Evolutionary conservation across 2,329 filamentous ascomycete species (phyloP).

Genomic region (Pseudogymnoascus sp.): DNA sequence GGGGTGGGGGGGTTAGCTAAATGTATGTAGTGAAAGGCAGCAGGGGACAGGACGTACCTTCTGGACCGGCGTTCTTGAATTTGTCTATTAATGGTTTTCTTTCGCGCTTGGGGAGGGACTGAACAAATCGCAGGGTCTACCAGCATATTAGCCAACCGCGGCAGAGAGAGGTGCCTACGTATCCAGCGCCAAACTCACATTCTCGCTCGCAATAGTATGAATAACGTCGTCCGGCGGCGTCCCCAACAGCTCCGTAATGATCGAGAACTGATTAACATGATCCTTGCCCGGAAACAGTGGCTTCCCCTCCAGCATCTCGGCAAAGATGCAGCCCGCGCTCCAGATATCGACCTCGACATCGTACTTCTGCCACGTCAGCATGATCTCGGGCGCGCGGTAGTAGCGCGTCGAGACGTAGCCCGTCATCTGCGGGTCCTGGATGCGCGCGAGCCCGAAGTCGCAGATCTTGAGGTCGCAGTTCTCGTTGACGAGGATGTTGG

Average conservation of each 20-base stretch:
- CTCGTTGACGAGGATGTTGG: constrained; percentile 98
- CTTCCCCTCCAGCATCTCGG: constrained; percentile 98
- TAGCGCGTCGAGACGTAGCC: constrained; percentile 98
- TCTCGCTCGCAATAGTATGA: constrained; percentile 96
- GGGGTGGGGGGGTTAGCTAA: constrained; percentile 22
- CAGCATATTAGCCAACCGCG: constrained; percentile 20
- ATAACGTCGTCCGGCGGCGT: constrained; percentile 98
- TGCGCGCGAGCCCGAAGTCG: constrained; percentile 93
- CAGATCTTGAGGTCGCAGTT: constrained; percentile 99
- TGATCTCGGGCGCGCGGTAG: constrained; percentile 97
- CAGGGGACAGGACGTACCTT: too few species aligned
- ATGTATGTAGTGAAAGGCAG: too few species aligned
- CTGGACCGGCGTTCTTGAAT: constrained; percentile 88
- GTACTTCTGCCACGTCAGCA: constrained; percentile 99
- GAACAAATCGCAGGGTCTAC: constrained; percentile 91
- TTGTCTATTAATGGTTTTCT: constrained; percentile 78
- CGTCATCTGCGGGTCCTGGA: constrained; percentile 99
- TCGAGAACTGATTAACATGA: constrained; percentile 98
- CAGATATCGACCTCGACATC: constrained; percentile 98
- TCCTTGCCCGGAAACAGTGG: constrained; percentile 98
- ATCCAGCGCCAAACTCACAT: too few species aligned
- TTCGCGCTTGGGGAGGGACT: constrained; percentile 91
- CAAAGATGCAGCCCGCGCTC: constrained; percentile 98
- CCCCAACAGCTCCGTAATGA: constrained; percentile 94
- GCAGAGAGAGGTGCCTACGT: too few species aligned